Base-by-base conservation (phyloP, 805 yeast genomes). In the Wickerhamiella brachini region DNA sequence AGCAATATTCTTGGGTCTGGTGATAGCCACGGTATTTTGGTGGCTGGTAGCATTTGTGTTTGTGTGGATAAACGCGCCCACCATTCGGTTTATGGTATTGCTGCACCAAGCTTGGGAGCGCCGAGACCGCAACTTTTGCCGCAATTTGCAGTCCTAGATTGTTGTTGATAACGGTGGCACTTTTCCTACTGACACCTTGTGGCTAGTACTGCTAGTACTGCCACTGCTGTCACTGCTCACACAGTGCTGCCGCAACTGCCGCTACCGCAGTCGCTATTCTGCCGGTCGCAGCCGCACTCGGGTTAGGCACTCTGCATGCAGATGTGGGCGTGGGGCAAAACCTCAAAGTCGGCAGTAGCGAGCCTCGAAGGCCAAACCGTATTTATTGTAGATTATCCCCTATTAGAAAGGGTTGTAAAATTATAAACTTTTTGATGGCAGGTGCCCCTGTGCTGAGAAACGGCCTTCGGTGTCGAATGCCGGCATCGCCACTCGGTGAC, bases 1-100 rank as follows among this genome's bases (percentile, higher is more conserved):
- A 9, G 34, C 15, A 3, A 29, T 29, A 9, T 9, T 37, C 9
- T 2, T 37, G 7, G 41, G 41, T 5, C 20, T 17, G 97, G 93
- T 65, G 98, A 98, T 56, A 80, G 97, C 69, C 88, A 90, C 64
- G 97, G 97, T 51, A 79, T 93, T 62, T 98, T 90, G 52, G 95
- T 90, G 21, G 81, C 93, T 66, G 97, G 96, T 70, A 98, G 93
- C 71, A 90, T 93, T 68, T 98, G 97, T 64, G 82, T 93, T 60
- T 93, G 93, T 37, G 8, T 15, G 20, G 41, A 13, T 7, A 37
- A n/a, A 37, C 41, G 41, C 41, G 17, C 20, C 17, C 20, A 15
- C 17, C 15, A 3, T 37, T 5, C 41, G 41, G 13, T 37, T 37
- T 13, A 15, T n/a, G 41, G 7, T 15, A 20, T 17, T 15, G 41